Evolutionary conservation across 352 stramenopile genomes (phyloP), one percentile per base, ranked within the genome.

Genomic region (Blastocystis sp.): DNA sequence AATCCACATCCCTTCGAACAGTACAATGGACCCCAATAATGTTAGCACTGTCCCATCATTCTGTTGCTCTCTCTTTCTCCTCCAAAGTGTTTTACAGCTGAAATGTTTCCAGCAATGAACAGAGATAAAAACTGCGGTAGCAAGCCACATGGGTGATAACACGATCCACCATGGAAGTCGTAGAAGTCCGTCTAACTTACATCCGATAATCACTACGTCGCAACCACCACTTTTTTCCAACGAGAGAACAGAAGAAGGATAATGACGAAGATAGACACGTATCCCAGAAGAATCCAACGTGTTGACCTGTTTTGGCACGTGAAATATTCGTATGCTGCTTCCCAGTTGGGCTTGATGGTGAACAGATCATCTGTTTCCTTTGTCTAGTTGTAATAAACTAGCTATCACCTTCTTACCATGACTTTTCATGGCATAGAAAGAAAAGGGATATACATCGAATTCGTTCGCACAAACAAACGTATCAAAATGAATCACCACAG

Each of bases 111-210:
- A 56, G 63, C 27, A 53, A 40, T n/a, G 24, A 24, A 75, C 36
- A 53, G 48, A 16, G 24, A 75, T 51, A 1, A 75, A 32, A 51
- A 75, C 11, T 9, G 48, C 8, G 16, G 48, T 75, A 0, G 63
- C 44, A 6, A 51, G 2, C 63, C 63, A 75, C n/a, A 75, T 40
- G 27, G 63, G 63, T 49, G 36, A 56, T 9, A 75, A 29, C 6
- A 75, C 63, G 48, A 75, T 75, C 4, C 42, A 75, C 63, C 63
- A 75, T n/a, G 36, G 63, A n/a, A 49, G 63, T 53, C 18, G 34
- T 4, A 75, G 36, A 53, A 75, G 34, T 7, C 42, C 4, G n/a
- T 75, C 63, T 11, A 75, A 56, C 48, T 75, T 75, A n/a, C 63
- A 75, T 0, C 24, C 27, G 32, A 75, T 53, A 21, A 75, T 27